These are phyloP conservation scores for Amborella trichopoda DNA, from an alignment of 164 flowering plant genomes.

Conservation along the genomic window DNA sequence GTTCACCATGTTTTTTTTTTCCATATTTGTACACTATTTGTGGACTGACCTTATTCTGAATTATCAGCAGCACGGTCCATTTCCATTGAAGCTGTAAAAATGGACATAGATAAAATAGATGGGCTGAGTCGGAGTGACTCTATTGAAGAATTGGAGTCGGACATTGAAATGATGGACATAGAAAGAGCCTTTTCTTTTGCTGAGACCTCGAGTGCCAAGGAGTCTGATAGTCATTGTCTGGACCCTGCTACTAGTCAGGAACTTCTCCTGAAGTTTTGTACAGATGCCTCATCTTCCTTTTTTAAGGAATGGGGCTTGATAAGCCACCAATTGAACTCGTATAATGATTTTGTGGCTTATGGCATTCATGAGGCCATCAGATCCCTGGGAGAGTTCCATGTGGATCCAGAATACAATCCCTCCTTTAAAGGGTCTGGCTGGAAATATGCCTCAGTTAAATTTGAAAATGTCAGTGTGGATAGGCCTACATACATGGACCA, in stretches of 20 bases:
- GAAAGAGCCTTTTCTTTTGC: conserved; percentile 4
- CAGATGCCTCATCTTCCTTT: conserved; percentile 40
- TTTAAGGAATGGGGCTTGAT: conserved; percentile 64
- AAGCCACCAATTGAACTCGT: conserved; percentile 74
- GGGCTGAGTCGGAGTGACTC: no score
- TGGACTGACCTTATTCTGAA: no score
- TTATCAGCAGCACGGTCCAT: no score
- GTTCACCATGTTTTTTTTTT: no score
- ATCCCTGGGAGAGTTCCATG: conserved; percentile 45
- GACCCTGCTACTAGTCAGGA: conserved; percentile 19
- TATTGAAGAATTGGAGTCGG: neutral
- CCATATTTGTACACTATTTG: no score
- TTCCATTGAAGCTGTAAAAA: no score
- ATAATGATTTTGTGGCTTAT: conserved; percentile 44
- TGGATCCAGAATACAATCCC: conserved; percentile 76
- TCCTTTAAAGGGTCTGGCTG: conserved; percentile 58
- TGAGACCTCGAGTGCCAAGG: no score
- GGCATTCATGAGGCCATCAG: conserved; percentile 61
- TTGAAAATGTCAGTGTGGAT: conserved; percentile 57
- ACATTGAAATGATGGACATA: neutral
- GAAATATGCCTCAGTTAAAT: conserved; percentile 47
- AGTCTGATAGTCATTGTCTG: no score
- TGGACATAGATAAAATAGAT: no score
- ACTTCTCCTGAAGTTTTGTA: conserved; percentile 28
- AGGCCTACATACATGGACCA: conserved; percentile 20